These are phyloP conservation scores for Sporothrix brunneoviolacea DNA, from an alignment of 2,329 filamentous ascomycete genomes.

Conservation along the genomic window DNA sequence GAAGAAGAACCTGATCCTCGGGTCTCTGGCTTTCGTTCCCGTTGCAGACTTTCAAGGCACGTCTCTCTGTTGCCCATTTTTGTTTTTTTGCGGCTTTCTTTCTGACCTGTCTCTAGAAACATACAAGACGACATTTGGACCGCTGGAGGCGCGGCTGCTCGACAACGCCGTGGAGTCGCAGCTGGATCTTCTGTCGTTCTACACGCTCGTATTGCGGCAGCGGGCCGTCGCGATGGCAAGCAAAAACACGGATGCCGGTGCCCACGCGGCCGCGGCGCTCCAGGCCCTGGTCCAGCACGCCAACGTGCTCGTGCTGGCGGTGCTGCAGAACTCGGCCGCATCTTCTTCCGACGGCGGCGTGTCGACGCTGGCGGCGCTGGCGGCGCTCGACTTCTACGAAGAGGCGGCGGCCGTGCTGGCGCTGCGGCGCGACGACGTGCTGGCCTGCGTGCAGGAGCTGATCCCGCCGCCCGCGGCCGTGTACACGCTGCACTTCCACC, in stretches of 20 bases:
- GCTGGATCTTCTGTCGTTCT: constrained; percentile 56
- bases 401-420: constrained; percentile 51
- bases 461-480: constrained; percentile 62
- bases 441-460: constrained; percentile 54
- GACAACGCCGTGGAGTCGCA: constrained; percentile 47
- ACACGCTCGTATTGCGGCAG: constrained; percentile 57
- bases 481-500: constrained; percentile 63
- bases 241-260: constrained; percentile 20
- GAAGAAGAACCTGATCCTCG: constrained; percentile 47
- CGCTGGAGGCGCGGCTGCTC: constrained; percentile 45
- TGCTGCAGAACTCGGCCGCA: constrained; percentile 47
- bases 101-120: constrained; percentile 37
- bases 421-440: constrained; percentile 36
- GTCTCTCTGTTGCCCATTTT: constrained; percentile 11
- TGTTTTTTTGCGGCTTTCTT: constrained; percentile 14
- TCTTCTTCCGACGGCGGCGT: constrained; percentile 28
- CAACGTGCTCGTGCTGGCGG: constrained; percentile 50
- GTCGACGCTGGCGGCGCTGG: constrained; percentile 33
- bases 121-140: constrained; percentile 39
- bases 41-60: constrained; percentile 51
- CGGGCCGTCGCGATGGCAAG: constrained; percentile 46
- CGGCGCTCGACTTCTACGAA: constrained; percentile 65
- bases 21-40: constrained; percentile 50
- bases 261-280: constrained; percentile 20
- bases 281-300: constrained; percentile 42